Evolutionary conservation across 345 rosid species (phyloP), one percentile per base, ranked within the genome.

Genomic region (Carallia pectinifolia): DNA sequence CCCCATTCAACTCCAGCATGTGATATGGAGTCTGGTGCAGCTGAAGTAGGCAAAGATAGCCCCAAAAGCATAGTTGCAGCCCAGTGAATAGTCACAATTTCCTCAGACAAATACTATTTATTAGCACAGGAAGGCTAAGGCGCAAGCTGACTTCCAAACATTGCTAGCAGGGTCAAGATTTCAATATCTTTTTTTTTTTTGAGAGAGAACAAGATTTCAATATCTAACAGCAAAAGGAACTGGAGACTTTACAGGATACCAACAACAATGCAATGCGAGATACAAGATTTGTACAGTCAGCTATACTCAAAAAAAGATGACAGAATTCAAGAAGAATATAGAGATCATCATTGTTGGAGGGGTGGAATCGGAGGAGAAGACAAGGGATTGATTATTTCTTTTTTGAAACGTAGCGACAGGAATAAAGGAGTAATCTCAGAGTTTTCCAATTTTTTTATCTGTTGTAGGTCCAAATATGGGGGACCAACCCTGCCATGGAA

Each of bases 1-100:
- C 88, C 83, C 30, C 84, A 80, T 50, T 58, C 73, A 5, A 15
- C 71, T 18, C 29, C 74, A 19, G 63, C 31, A 31, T 37, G 29
- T 12, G 74, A 52, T 50, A 39, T 31, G 48, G 66, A 80, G 64
- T 47, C 58, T 29, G 70, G 30, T 64, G 40, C 29, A 58, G 61
- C 19, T 3, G 63, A 74, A 44, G 71, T n/a, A 59, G 30, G 56
- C 50, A 29, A 58, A 23, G 53, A 64, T 27, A 48, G 77, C 37
- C 30, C 30, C 76, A 12, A 62, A 6, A 53, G 29, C 60, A 61
- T 8, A 62, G 53, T 66, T 66, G 68, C 74, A 56, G 83, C 65
- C 17, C 64, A 74, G 81, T 19, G 53, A 58, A 29, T 5, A 30
- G 34, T 31, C 50, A 6, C 18, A 62, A 2, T 31, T 29, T 66